Evolutionary conservation across 495 filamentous ascomycete genomes (phyloP).

Genomic region (Wilcoxina mikolae): DNA sequence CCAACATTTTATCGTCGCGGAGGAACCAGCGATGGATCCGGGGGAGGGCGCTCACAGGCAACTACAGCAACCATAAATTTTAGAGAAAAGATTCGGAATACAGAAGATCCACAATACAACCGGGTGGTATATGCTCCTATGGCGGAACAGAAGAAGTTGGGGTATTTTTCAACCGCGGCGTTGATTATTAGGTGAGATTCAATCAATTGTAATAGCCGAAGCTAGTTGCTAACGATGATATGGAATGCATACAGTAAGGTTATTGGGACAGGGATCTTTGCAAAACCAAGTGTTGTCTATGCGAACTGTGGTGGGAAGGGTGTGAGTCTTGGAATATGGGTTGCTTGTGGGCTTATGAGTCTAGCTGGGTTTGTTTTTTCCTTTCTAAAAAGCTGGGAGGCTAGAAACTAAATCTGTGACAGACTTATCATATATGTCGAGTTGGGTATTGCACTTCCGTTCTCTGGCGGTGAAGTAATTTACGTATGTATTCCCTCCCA

Average conservation of each 20-base stretch:
- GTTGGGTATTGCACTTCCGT: constrained; percentile 18
- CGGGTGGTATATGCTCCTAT: constrained; percentile 21
- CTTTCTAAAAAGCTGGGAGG: neutral
- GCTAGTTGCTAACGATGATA: too few relatives aligned
- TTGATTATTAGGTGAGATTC: constrained; percentile 11
- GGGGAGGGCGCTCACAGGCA: neutral
- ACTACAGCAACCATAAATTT: neutral
- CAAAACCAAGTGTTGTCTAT: constrained; percentile 14
- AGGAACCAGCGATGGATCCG: neutral
- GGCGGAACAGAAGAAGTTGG: constrained; percentile 18
- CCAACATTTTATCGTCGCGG: constrained; percentile 12
- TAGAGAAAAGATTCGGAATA: neutral
- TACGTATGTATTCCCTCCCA: constrained; percentile 8
- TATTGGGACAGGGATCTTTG: constrained; percentile 20
- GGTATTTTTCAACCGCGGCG: constrained; percentile 14
- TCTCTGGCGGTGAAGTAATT: constrained; percentile 18
- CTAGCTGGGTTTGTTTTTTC: constrained; percentile 11
- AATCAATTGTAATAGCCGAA: too few relatives aligned
- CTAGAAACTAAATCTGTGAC: too few relatives aligned
- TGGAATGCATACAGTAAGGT: constrained; percentile 18
- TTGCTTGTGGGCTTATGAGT: constrained; percentile 17
- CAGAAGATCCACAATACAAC: neutral
- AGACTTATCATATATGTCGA: constrained; percentile 19
- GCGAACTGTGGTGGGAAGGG: constrained; percentile 14
- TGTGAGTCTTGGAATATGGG: constrained; percentile 12